phyloP scores from a whole-genome alignment of 1,284 basidiomycete genomes.

The Rhodotorula sp. region DNA sequence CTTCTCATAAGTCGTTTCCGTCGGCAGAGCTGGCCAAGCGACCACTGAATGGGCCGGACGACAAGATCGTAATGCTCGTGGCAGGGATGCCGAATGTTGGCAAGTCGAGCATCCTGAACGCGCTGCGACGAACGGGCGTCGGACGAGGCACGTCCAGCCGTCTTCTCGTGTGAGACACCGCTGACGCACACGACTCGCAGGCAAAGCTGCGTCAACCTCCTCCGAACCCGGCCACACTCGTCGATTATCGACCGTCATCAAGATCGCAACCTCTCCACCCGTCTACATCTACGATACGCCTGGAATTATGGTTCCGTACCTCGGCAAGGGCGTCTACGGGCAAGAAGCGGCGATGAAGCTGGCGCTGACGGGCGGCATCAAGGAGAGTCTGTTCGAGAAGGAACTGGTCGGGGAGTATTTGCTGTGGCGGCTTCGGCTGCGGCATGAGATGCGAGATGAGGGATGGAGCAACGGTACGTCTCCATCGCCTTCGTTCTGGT shows the following conservation, averaged over 20 bases:
- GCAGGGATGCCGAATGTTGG: conserved; percentile 99
- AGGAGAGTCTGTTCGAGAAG: conserved; percentile 83
- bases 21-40: conserved; percentile 24
- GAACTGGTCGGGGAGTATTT: conserved; percentile 83
- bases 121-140: conserved; percentile 83
- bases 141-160: conserved; percentile 64
- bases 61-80: conserved; percentile 62
- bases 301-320: conserved; percentile 93
- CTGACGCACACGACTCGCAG: conserved; percentile 49
- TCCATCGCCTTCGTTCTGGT: neutral
- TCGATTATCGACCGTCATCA: conserved; percentile 74
- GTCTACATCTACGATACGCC: conserved; percentile 96
- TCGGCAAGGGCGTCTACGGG: conserved; percentile 78
- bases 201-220: conserved; percentile 83
- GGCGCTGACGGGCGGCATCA: conserved; percentile 91
- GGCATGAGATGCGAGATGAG: conserved; percentile 57
- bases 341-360: conserved; percentile 90
- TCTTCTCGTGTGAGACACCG: neutral
- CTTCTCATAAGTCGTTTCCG: neutral
- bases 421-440: conserved; percentile 72
- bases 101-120: conserved; percentile 90
- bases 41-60: conserved; percentile 38
- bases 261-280: conserved; percentile 70
- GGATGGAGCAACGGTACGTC: conserved; percentile 57
- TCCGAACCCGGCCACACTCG: conserved; percentile 85